A percentile compares a stretch with the other conserved stretches of the same genome.
These are phyloP conservation scores for Liriodendron chinense DNA, from an alignment of 164 flowering plant species.

Conservation along the genomic window DNA sequence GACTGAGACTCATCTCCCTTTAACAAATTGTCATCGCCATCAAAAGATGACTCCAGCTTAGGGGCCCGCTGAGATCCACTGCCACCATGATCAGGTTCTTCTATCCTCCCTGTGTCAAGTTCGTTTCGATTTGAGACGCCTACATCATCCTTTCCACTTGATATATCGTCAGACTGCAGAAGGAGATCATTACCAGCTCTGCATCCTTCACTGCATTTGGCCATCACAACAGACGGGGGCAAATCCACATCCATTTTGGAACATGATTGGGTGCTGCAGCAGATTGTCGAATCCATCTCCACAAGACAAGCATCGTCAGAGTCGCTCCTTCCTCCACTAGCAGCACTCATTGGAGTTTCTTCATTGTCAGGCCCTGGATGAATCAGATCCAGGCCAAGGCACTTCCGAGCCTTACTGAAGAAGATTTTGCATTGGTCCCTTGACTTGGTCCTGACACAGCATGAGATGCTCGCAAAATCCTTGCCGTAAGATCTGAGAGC, in stretches of 20 bases:
- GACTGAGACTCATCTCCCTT: slow-evolving; percentile 8
- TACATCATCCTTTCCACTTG: slow-evolving; percentile 9
- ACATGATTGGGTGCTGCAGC: slow-evolving; percentile 47
- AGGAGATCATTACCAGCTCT: slow-evolving; percentile 6
- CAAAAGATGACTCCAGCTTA: slow-evolving; percentile 10
- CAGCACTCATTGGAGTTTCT: slow-evolving; percentile 41
- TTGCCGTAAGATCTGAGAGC: slow-evolving; percentile 72
- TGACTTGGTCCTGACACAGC: slow-evolving; percentile 62
- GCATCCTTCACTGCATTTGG: slow-evolving; percentile 23
- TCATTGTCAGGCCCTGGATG: slow-evolving; percentile 33
- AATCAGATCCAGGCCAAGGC: slow-evolving; percentile 72
- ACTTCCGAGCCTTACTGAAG: slow-evolving; percentile 85
- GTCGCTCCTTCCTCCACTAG: slow-evolving; percentile 73
- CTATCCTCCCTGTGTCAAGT: slow-evolving; percentile 9
- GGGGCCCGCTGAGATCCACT: slow-evolving; percentile 4
- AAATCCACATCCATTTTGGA: slow-evolving; percentile 47
- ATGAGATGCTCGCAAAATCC: slow-evolving; percentile 76
- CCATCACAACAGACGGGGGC: slow-evolving; percentile 22
- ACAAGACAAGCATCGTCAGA: slow-evolving; percentile 60
- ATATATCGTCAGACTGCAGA: slow-evolving; percentile 25
- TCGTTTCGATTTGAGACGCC: slow-evolving; percentile 20
- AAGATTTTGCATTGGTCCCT: slow-evolving; percentile 81
- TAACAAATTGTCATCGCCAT: slow-evolving; percentile 14
- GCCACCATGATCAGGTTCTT: slow-evolving; percentile 11
- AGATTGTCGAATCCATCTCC: slow-evolving; percentile 49